A percentile compares a stretch with the other conserved stretches of the same genome.
These are phyloP conservation scores for Stereum hirsutum DNA, from an alignment of 1,284 basidiomycete genomes.

Conservation along the genomic window DNA sequence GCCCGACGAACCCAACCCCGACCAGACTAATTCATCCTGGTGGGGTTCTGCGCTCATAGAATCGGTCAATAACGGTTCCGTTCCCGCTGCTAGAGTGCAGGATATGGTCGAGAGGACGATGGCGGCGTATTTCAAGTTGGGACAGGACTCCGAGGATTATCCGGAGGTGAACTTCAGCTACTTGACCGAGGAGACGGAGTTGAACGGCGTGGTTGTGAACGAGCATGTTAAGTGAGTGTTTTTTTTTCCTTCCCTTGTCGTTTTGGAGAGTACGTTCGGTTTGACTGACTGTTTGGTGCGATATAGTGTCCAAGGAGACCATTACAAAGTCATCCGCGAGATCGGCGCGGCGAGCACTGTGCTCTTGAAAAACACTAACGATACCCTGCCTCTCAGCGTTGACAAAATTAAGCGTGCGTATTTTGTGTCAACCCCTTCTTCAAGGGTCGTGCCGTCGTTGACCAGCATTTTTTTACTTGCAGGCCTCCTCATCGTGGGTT, in stretches of 20 bases:
- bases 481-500: slow-evolving; percentile 23
- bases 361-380: slow-evolving; percentile 52
- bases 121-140: slow-evolving; percentile 42
- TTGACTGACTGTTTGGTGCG: not conserved
- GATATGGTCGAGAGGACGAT: slow-evolving; percentile 34
- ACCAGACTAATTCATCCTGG: slow-evolving; percentile 7
- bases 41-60: slow-evolving; percentile 23
- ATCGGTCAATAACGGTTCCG: slow-evolving; percentile 33
- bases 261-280: not conserved
- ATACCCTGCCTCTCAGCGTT: slow-evolving; percentile 39
- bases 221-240: slow-evolving; percentile 27
- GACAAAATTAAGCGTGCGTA: slow-evolving; percentile 16
- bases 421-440: slow-evolving; percentile 14
- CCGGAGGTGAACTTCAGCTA: slow-evolving; percentile 28
- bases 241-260: not conserved
- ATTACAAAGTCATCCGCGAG: slow-evolving; percentile 38
- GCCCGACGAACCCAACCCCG: slow-evolving; percentile 2
- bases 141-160: slow-evolving; percentile 47
- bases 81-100: slow-evolving; percentile 26
- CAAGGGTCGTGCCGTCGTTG: not conserved
- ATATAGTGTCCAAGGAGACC: slow-evolving; percentile 34
- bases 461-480: not conserved
- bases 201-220: slow-evolving; percentile 17
- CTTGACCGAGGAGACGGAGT: slow-evolving; percentile 1
- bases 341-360: slow-evolving; percentile 52